Base-by-base conservation (phyloP, 257 asterid genomes). In the Solanum rostratum region DNA sequence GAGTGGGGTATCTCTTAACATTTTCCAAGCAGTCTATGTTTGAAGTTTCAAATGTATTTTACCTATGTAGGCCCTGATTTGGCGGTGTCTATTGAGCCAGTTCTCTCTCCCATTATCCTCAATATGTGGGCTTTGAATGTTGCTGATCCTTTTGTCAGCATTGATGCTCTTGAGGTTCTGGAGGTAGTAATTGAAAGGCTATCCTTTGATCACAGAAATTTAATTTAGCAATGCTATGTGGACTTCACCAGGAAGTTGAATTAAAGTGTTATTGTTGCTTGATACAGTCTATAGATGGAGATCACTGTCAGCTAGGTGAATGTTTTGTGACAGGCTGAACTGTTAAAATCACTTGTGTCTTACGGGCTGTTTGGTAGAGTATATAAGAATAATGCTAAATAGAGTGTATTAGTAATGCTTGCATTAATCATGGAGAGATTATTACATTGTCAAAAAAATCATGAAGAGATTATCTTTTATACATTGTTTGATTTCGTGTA, bases 91-190 rank as follows among this genome's bases (percentile, higher is more conserved):
- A 87, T 92, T 79, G 99, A 96, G 83, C 91, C 97, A 46, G 85
- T 93, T 87, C 88, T 96, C 83, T 95, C 98, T 86, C 98, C 99
- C 29, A 88, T 93, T 84, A 91, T 96, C 85, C 99, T 96, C 85
- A 93, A 92, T 87, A 88, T 94, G 96, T 96, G 99, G 99, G 98
- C 96, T 84, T 92, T 95, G 66, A 93, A 96, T 89, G 94, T 94
- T 88, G 93, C 96, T n/a, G 97, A 96, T 85, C 99, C 99, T 84
- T 96, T 96, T 87, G 93, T 92, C 87, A 91, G 98, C 90, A 95
- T 95, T 84, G 98, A 96, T 85, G 97, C 98, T 84, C 96, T 95
- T 49, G 99, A 96, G 90, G 98, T 96, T 87, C 86, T 96, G 91
- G 98, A 96, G 98, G 99, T 95, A 88, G 82, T 70, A 79, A 53